Conservation (phyloP, 2,329 filamentous ascomycete species). For the Microsporum ferrugineum region DNA sequence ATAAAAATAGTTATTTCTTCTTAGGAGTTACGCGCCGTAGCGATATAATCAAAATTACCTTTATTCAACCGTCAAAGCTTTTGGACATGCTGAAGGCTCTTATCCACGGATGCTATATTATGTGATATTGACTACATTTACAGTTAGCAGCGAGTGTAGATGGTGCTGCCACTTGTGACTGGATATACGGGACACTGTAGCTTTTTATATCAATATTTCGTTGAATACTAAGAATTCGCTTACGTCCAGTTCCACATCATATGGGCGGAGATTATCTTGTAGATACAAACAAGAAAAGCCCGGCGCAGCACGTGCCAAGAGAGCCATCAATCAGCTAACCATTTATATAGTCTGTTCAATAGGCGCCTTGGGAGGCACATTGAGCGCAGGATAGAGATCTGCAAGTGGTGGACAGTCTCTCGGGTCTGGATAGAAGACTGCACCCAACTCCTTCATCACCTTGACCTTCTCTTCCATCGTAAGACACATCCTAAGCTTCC, state of each 20-base stretch:
- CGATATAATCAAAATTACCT: not conserved
- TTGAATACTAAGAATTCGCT: not conserved
- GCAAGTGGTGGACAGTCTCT: not conserved
- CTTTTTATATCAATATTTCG: not conserved
- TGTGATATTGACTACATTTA: not conserved
- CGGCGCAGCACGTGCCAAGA: not conserved
- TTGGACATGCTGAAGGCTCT: not conserved
- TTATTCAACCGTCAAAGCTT: not conserved
- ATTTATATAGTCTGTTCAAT: not conserved
- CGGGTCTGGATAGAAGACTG: not conserved
- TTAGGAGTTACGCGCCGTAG: not conserved
- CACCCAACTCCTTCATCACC: not conserved
- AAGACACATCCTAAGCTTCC: not conserved
- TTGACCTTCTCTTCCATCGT: not conserved
- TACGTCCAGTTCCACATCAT: not conserved
- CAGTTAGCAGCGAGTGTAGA: not conserved
- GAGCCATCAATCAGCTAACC: not conserved
- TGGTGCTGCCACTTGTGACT: not conserved
- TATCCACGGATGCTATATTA: not conserved
- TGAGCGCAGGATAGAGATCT: not conserved
- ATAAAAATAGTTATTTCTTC: not conserved
- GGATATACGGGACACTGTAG: not conserved
- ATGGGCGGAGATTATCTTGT: too few species aligned
- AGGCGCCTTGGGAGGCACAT: not conserved
- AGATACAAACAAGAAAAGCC: not conserved